Base-by-base conservation (phyloP, 2,329 filamentous ascomycete species). In the Xylaria polymorpha region DNA sequence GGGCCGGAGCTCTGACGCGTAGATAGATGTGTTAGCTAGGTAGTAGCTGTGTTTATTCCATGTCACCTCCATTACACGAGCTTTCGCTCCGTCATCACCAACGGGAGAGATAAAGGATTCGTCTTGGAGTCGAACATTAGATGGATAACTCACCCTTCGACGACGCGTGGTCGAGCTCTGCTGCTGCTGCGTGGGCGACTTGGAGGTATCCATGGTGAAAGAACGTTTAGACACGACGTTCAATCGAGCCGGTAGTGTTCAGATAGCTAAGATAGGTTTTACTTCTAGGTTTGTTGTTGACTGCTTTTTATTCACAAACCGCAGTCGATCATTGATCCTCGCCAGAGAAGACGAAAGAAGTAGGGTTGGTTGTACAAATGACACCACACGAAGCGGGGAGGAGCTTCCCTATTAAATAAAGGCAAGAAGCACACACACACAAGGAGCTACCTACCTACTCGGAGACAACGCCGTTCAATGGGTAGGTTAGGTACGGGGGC, bases 1-100 rank as follows among this genome's bases (percentile, higher is more conserved):
- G 84, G 82, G 56, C 83, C 80, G 8, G 84, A 86, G 74, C 83
- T 84, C 82, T 84, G 66, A 46, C 12, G 35, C 3, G 39, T 48
- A 7, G 29, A 1, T 29, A n/a, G 10, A 5, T 53, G 10, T 32
- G 4, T 44, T 44, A 44, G 37, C 9, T 39, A 39, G 37, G 32
- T 35, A 35, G 4, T 15, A 50, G 48, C 25, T 32, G 14, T n/a
- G 48, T 32, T 51, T 39, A 7, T 9, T n/a, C n/a, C n/a, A n/a
- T n/a, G n/a, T n/a, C n/a, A n/a, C n/a, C n/a, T n/a, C n/a, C n/a
- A n/a, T n/a, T n/a, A n/a, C n/a, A n/a, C n/a, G 9, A 14, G 9
- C 37, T 41, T 41, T 41, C 37, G 37, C 37, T 41, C 12, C 37
- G 37, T 41, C 37, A 41, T 14, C 22, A 48, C n/a, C 25, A 18